Conservation (phyloP, 1,284 basidiomycete species). For the Mycosarcoma maydis region DNA sequence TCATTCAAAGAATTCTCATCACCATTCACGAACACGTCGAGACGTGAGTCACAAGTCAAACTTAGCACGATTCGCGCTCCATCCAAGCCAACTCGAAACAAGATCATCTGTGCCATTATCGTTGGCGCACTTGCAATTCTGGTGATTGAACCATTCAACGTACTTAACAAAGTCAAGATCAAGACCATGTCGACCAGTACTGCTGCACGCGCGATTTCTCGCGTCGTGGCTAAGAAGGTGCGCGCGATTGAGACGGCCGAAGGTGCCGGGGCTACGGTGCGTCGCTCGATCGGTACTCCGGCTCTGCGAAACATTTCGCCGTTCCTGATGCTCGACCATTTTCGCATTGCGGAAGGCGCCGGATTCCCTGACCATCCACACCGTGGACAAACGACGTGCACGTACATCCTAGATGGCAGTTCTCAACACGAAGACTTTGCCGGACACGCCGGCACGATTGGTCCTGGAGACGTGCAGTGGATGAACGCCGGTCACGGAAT, state of each 20-base stretch:
- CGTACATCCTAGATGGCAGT: constrained; percentile 86
- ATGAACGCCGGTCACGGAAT: constrained; percentile 55
- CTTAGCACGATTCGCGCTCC: too few species aligned
- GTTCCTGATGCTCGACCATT: constrained; percentile 77
- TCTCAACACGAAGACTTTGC: constrained; percentile 90
- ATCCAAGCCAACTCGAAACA: too few species aligned
- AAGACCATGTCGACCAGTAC: constrained; percentile 2
- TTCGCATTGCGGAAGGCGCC: constrained; percentile 70
- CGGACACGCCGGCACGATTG: constrained; percentile 77
- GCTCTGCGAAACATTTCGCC: constrained; percentile 83
- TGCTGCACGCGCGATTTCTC: constrained; percentile 71
- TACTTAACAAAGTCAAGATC: background rate
- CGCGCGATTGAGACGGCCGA: constrained; percentile 83
- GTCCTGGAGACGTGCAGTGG: constrained; percentile 71
- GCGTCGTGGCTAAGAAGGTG: constrained; percentile 79
- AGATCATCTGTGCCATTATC: too few species aligned
- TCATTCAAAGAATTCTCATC: too few species aligned
- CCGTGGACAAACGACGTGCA: constrained; percentile 69
- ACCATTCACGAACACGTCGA: too few species aligned
- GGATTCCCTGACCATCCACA: constrained; percentile 81
- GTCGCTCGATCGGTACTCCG: constrained; percentile 84
- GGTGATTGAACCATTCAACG: too few species aligned
- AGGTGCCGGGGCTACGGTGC: constrained; percentile 87
- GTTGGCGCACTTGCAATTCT: too few species aligned
- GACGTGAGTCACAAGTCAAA: too few species aligned